Evolutionary conservation across 306 rosid genomes (phyloP).

Genomic region (Dalbergia oliveri): DNA sequence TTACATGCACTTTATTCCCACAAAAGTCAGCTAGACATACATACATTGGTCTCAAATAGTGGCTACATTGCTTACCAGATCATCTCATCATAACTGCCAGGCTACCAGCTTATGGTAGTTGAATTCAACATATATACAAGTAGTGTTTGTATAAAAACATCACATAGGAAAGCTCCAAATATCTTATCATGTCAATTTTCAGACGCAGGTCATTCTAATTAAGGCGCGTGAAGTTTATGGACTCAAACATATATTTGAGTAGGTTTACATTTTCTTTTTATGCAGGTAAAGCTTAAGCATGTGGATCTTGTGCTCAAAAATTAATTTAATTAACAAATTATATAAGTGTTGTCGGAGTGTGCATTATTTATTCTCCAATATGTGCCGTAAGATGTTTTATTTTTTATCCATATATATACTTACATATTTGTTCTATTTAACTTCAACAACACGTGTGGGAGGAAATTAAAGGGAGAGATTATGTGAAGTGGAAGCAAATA

Average conservation of each 20-base stretch:
- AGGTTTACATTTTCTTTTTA: conserved; percentile 33
- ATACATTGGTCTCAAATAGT: background rate
- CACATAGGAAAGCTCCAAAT: conserved; percentile 39
- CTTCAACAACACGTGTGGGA: conserved; percentile 73
- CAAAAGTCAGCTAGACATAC: background rate
- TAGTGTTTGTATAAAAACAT: background rate
- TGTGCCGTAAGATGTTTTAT: conserved; percentile 34
- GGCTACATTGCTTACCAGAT: background rate
- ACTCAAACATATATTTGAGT: conserved; percentile 33
- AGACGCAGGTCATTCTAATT: background rate
- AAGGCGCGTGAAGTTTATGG: background rate
- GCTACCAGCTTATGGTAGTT: background rate
- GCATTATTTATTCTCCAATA: background rate
- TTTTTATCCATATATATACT: conserved; percentile 6
- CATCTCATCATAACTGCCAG: background rate
- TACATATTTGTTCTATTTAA: conserved; percentile 36
- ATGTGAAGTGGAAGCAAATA: conserved; percentile 92
- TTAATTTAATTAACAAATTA: conserved; percentile 16
- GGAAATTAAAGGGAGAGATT: conserved; percentile 58
- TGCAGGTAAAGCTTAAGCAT: conserved; percentile 42
- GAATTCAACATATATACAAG: background rate
- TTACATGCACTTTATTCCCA: conserved; percentile 16
- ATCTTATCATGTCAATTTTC: conserved; percentile 42
- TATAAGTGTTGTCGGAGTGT: background rate
- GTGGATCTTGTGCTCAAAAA: conserved; percentile 53